Percentiles rank a stretch among this genome's conserved stretches.
phyloP scores from a whole-genome alignment of 2,329 filamentous ascomycete genomes.

The Claviceps sorghi region DNA sequence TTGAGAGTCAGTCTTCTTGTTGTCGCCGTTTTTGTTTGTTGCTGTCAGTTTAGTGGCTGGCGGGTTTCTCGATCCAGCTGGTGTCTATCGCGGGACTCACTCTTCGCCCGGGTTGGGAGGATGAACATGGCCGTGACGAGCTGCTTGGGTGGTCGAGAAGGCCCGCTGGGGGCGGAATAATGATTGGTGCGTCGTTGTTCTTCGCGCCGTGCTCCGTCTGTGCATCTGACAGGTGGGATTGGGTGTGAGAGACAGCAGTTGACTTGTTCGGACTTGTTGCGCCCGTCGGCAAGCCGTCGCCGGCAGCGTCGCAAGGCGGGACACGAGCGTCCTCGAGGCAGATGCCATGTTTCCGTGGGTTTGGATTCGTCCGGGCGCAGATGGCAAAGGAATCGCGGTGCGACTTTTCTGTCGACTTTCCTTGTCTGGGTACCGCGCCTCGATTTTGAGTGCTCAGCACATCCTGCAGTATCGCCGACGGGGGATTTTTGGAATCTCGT shows the following conservation, averaged over 20 bases:
- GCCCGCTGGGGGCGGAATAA: slow-evolving; percentile 18
- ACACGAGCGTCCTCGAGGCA: slow-evolving; percentile 18
- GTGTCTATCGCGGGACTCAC: slow-evolving; percentile 35
- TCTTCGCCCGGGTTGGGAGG: slow-evolving; percentile 85
- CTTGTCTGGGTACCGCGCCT: background rate
- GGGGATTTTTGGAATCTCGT: background rate
- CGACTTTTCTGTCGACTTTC: background rate
- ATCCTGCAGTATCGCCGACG: background rate
- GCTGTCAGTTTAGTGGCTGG: background rate
- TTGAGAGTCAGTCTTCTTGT: background rate
- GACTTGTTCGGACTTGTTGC: slow-evolving; percentile 12
- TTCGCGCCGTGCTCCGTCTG: background rate
- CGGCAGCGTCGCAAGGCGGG: slow-evolving; percentile 20
- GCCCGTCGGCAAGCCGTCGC: slow-evolving; percentile 16
- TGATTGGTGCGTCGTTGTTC: background rate
- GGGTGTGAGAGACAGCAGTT: background rate
- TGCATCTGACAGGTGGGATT: background rate
- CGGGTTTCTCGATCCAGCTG: too few species aligned
- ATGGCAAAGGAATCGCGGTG: background rate
- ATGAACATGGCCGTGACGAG: slow-evolving; percentile 63
- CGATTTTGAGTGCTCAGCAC: background rate
- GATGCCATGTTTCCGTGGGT: slow-evolving; percentile 14
- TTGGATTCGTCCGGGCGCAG: background rate
- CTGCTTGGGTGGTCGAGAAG: slow-evolving; percentile 51
- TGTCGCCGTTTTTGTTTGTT: background rate